Evolutionary conservation across 202 grass and related monocot species (phyloP).

Genomic region (Schoenoplectus tabernaemontani): DNA sequence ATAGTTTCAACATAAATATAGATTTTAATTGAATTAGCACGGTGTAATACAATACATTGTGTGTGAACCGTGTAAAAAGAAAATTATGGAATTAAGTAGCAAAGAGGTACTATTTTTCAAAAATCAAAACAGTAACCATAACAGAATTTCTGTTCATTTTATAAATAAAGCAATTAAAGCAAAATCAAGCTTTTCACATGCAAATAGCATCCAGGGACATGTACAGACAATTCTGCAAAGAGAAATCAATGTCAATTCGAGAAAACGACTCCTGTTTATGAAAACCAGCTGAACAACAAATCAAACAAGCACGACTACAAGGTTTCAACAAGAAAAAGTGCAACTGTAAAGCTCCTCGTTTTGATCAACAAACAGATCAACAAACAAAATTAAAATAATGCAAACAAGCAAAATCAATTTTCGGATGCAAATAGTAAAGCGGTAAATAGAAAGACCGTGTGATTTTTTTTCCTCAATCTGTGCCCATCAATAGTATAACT

Average conservation of each 20-base stretch:
- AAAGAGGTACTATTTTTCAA: neutral
- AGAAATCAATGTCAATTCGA: neutral
- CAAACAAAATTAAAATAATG: too few relatives aligned
- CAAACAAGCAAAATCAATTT: neutral
- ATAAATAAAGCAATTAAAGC: neutral
- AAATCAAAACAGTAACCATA: neutral
- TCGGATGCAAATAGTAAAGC: neutral
- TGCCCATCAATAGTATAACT: too few relatives aligned
- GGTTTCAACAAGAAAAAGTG: neutral
- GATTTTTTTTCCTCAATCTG: neutral
- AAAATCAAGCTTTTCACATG: neutral
- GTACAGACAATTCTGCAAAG: neutral
- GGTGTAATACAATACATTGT: neutral
- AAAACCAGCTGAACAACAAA: neutral
- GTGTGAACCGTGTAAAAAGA: neutral
- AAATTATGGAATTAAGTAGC: neutral
- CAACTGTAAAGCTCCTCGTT: neutral
- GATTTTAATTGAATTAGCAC: neutral
- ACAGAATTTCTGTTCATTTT: neutral
- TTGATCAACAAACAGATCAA: neutral
- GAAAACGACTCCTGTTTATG: conserved; percentile 6
- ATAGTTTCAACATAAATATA: neutral
- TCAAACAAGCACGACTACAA: neutral
- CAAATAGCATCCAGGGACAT: neutral
- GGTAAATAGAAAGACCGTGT: neutral